A percentile compares a stretch with the other conserved stretches of the same genome.
Conservation (phyloP, 345 rosid genomes). For the Aquilaria sinensis region DNA sequence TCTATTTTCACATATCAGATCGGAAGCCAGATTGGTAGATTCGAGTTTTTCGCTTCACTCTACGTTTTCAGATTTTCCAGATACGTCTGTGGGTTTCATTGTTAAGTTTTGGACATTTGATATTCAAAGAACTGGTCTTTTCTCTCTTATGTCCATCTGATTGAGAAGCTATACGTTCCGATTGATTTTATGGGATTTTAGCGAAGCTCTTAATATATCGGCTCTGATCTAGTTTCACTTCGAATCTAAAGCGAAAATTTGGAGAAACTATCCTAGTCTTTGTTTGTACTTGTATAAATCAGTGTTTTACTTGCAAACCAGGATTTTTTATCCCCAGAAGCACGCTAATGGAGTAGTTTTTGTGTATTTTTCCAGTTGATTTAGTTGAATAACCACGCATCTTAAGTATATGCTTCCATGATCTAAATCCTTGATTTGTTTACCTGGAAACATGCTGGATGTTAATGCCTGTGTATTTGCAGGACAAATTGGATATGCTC, state of each 20-base stretch:
- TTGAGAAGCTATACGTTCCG: too few species aligned
- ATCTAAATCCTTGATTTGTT: not conserved
- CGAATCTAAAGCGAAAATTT: too few species aligned
- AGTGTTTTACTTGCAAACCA: too few species aligned
- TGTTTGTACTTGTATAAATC: too few species aligned
- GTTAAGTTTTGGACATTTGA: not conserved
- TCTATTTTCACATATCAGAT: not conserved
- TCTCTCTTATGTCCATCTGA: too few species aligned
- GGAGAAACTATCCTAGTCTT: too few species aligned
- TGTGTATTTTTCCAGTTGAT: not conserved
- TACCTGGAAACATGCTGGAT: not conserved
- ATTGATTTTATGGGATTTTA: too few species aligned
- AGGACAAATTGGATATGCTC: slow-evolving; percentile 99
- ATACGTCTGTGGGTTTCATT: not conserved
- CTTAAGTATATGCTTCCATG: not conserved
- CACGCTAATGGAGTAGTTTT: too few species aligned
- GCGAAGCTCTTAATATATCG: too few species aligned
- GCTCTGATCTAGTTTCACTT: too few species aligned
- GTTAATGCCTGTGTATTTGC: slow-evolving; percentile 17
- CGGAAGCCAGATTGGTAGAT: slow-evolving; percentile 4
- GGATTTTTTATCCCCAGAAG: too few species aligned
- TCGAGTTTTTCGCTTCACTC: not conserved
- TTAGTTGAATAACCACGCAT: not conserved
- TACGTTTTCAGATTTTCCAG: slow-evolving; percentile 5
- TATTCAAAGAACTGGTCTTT: too few species aligned